phyloP scores from a whole-genome alignment of 257 asterid species.

The Nicotiana sylvestris region DNA sequence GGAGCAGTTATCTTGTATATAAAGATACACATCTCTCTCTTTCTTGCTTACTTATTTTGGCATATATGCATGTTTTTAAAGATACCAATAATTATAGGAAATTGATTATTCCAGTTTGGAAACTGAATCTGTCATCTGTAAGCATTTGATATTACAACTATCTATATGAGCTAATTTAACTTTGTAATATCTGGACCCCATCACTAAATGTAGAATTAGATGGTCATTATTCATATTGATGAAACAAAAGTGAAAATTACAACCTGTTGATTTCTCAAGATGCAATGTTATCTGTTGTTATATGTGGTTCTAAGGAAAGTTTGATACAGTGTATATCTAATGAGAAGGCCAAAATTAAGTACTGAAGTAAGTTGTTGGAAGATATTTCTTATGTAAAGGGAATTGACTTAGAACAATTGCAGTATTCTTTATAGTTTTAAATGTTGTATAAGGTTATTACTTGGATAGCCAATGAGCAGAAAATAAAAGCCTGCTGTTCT shows the following conservation, averaged over 20 bases:
- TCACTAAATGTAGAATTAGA: neutral
- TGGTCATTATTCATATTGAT: neutral
- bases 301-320: neutral
- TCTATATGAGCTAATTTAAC: too few relatives aligned
- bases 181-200: too few relatives aligned
- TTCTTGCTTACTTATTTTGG: too few relatives aligned
- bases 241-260: conserved; percentile 2
- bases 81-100: neutral
- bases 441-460: neutral
- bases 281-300: neutral
- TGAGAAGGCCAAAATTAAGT: neutral
- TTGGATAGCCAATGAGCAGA: neutral
- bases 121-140: too few relatives aligned
- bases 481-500: neutral
- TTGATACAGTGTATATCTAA: neutral
- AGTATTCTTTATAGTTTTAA: neutral
- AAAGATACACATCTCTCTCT: too few relatives aligned
- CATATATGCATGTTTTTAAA: neutral
- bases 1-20: too few relatives aligned
- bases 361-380: neutral
- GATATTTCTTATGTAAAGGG: neutral
- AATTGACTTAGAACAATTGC: neutral
- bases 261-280: neutral
- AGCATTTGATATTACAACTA: too few relatives aligned
- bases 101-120: neutral